Conservation (phyloP, 139 green algal genomes). For the Diplosphaera chodatii region DNA sequence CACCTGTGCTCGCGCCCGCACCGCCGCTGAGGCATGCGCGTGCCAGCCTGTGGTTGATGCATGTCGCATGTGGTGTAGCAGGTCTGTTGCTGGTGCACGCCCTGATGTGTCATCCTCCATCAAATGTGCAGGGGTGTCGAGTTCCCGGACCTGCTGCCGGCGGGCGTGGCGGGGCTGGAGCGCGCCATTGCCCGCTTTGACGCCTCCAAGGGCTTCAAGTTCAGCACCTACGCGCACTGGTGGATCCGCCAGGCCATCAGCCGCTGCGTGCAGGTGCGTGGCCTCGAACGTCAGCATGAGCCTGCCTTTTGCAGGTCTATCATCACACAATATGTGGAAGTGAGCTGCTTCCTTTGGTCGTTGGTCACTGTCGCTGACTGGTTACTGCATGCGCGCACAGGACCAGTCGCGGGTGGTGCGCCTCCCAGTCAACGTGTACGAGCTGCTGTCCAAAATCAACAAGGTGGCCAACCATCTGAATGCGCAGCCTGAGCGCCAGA, state of each 20-base stretch:
- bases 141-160: neutral
- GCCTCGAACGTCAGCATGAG: neutral
- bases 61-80: too few species aligned
- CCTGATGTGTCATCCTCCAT: too few species aligned
- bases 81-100: too few species aligned
- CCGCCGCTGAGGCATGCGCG: too few species aligned
- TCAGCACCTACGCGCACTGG: slow-evolving; percentile 96
- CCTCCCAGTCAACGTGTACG: slow-evolving; percentile 79
- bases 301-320: neutral
- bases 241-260: slow-evolving; percentile 89
- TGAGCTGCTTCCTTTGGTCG: too few species aligned
- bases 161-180: slow-evolving; percentile 74
- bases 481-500: slow-evolving; percentile 20
- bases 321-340: too few species aligned
- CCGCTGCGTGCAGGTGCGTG: slow-evolving; percentile 15
- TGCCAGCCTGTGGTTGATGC: too few species aligned
- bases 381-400: neutral
- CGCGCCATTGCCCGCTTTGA: slow-evolving; percentile 91
- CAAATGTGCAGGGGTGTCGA: neutral
- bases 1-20: neutral
- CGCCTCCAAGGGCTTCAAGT: slow-evolving; percentile 81
- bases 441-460: slow-evolving; percentile 23
- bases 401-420: slow-evolving; percentile 63
- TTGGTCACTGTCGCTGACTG: too few species aligned
- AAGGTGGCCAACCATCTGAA: slow-evolving; percentile 24